These are phyloP conservation scores for Cordyceps farinosa DNA, from an alignment of 2,329 filamentous ascomycete genomes.

Conservation along the genomic window DNA sequence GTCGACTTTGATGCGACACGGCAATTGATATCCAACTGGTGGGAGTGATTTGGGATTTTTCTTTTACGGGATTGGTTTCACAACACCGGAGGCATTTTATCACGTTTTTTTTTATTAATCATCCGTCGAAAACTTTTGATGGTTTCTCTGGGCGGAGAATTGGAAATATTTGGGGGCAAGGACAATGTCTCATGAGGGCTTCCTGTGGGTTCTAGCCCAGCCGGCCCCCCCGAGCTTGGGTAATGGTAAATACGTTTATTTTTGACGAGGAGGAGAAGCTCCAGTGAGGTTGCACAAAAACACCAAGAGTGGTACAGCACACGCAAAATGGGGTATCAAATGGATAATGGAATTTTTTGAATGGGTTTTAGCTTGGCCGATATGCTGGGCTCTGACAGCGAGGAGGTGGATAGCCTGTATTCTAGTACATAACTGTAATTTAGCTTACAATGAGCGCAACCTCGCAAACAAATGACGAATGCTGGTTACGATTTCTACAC, in stretches of 20 bases:
- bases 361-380: neutral
- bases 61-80: neutral
- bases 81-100: neutral
- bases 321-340: neutral
- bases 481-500: neutral
- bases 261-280: neutral
- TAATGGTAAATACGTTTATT: constrained; percentile 18
- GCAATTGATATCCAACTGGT: constrained; percentile 18
- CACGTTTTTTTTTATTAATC: constrained; percentile 8
- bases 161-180: neutral
- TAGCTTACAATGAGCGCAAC: constrained; percentile 3
- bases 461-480: neutral
- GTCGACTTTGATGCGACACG: constrained; percentile 12
- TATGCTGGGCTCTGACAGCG: neutral
- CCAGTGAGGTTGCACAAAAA: neutral
- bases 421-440: constrained; percentile 15
- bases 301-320: neutral
- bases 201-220: neutral
- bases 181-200: neutral
- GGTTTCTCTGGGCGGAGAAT: neutral
- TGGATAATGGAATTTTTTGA: constrained; percentile 3
- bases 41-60: constrained; percentile 14
- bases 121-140: constrained; percentile 11
- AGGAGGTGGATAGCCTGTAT: neutral
- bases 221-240: neutral